Conservation (phyloP, 140 eudicot genomes). For the Anethum foeniculum region DNA sequence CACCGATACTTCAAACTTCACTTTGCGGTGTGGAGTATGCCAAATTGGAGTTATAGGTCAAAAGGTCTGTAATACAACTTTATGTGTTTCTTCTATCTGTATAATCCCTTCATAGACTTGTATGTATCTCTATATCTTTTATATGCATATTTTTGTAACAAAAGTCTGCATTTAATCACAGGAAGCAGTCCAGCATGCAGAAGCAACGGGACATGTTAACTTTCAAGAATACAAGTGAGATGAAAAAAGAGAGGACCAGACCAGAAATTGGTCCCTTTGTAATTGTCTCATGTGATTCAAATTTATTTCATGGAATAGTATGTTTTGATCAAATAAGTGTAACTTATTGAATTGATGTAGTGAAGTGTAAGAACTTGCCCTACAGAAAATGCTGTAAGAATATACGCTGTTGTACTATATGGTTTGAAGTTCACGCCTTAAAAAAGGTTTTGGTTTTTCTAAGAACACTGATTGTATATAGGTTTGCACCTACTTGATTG, state of each 20-base stretch:
- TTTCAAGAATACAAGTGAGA: slow-evolving; percentile 77
- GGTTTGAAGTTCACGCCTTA: not conserved
- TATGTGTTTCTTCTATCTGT: not conserved
- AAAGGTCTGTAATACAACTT: slow-evolving; percentile 40
- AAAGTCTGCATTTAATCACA: slow-evolving; percentile 16
- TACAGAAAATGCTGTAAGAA: not conserved
- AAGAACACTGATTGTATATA: not conserved
- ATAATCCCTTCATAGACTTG: not conserved
- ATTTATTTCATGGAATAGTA: not conserved
- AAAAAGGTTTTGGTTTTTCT: not conserved
- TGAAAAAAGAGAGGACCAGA: not conserved
- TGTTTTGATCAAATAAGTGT: not conserved
- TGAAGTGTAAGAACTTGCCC: not conserved
- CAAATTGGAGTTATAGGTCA: slow-evolving; percentile 96
- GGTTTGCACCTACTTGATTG: not conserved
- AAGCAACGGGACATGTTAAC: slow-evolving; percentile 92
- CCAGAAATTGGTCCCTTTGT: not conserved
- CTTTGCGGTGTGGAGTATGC: slow-evolving; percentile 94
- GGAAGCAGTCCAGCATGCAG: slow-evolving; percentile 98
- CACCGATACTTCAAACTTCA: slow-evolving; percentile 87
- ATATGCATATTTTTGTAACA: not conserved
- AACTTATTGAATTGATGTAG: slow-evolving; percentile 2
- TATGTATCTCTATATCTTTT: not conserved
- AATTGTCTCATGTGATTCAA: not conserved
- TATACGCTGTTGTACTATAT: not conserved